Percentiles rank a stretch among this genome's conserved stretches.
Evolutionary conservation across 2,329 filamentous ascomycete genomes (phyloP).

Genomic region (Arthroderma sp.): DNA sequence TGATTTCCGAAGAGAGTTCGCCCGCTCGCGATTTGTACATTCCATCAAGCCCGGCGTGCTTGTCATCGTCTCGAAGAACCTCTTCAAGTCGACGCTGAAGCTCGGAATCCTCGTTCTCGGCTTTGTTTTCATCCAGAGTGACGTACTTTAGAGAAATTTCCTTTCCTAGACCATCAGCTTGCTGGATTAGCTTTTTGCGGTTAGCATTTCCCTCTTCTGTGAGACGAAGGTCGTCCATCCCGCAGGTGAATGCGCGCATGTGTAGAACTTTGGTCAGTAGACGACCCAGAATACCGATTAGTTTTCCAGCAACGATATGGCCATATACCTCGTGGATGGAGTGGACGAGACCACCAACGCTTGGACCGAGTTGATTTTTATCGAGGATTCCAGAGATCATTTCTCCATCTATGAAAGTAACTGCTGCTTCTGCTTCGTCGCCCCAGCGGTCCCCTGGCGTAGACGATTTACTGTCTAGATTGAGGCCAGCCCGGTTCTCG

Average conservation of each 20-base stretch:
- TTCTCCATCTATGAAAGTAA: conserved; percentile 76
- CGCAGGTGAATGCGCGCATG: conserved; percentile 92
- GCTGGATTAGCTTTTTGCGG: conserved; percentile 56
- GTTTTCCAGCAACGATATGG: conserved; percentile 68
- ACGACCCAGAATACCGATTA: conserved; percentile 79
- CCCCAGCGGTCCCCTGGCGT: conserved; percentile 74
- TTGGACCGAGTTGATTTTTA: conserved; percentile 87
- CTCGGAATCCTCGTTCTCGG: conserved; percentile 54
- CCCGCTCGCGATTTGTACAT: conserved; percentile 63
- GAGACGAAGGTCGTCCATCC: conserved; percentile 87
- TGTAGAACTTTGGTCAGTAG: conserved; percentile 80
- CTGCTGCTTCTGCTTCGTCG: conserved; percentile 51
- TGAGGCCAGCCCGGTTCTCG: conserved; percentile 60
- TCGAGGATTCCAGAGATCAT: conserved; percentile 85
- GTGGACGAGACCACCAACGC: conserved; percentile 76
- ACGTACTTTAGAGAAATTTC: conserved; percentile 80
- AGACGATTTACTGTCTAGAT: conserved; percentile 65
- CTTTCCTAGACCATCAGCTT: conserved; percentile 58
- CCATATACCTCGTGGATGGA: conserved; percentile 90
- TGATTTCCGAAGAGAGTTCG: conserved; percentile 65
- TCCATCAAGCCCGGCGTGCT: conserved; percentile 81
- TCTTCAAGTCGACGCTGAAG: conserved; percentile 71
- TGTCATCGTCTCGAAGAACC: conserved; percentile 78
- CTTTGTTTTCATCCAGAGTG: conserved; percentile 56
- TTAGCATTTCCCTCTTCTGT: conserved; percentile 64